Percentiles rank a stretch among this genome's conserved stretches.
phyloP scores from a whole-genome alignment of 169 alveolate species.

The Prorocentrum cordatum region DNA sequence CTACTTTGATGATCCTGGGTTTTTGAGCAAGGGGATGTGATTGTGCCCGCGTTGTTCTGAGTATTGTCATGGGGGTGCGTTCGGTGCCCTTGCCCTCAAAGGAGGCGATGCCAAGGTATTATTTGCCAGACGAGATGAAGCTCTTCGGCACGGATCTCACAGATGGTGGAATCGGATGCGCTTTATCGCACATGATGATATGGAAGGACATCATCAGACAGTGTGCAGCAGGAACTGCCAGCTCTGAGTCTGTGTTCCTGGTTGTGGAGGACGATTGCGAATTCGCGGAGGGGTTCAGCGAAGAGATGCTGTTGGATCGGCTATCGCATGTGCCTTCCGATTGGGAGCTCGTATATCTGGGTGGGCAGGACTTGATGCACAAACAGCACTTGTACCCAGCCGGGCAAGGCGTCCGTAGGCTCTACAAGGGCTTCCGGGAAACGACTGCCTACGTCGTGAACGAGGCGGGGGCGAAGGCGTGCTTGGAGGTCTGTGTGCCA shows the following conservation, averaged over 20 bases:
- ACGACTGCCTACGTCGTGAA: conserved; percentile 56
- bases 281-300: conserved; percentile 26
- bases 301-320: conserved; percentile 34
- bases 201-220: too few species aligned
- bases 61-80: too few species aligned
- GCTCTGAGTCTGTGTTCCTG: not conserved
- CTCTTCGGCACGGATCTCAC: too few species aligned
- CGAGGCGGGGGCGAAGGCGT: conserved; percentile 67
- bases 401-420: conserved; percentile 52
- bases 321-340: conserved; percentile 45
- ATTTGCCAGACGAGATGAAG: too few species aligned
- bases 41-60: too few species aligned
- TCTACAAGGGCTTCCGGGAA: conserved; percentile 67
- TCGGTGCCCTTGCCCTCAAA: too few species aligned
- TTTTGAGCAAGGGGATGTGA: too few species aligned
- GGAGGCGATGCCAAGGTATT: too few species aligned
- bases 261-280: conserved; percentile 36
- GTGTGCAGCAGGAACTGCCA: too few species aligned
- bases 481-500: conserved; percentile 55
- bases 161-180: too few species aligned
- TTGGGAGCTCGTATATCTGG: conserved; percentile 58
- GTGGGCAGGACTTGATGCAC: conserved; percentile 47
- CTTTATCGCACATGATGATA: too few species aligned
- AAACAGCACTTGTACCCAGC: conserved; percentile 52
- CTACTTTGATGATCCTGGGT: too few species aligned